Base-by-base conservation (phyloP, 345 rosid genomes). In the Erucastrum elatum region DNA sequence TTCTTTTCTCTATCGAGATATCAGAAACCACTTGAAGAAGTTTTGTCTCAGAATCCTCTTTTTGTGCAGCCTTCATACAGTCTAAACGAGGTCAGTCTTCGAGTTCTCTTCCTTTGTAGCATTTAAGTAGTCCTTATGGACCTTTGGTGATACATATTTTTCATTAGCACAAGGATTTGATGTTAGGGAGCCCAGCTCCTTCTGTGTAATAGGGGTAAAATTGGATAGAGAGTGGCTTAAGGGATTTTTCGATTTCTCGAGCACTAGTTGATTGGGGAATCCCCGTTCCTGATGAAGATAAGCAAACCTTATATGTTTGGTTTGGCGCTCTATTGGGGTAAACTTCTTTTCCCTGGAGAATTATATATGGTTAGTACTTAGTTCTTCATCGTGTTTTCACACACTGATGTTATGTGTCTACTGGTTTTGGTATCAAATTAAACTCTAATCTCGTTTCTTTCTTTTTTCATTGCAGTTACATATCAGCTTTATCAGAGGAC, bases 261-360 rank as follows among this genome's bases (percentile, higher is more conserved):
- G 96, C 97, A 81, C 83, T 92, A 58, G 98, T 94, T 60, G 97
- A 92, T 7, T 92, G 98, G 98, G 98, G 97, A 46, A 94, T 94
- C 80, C 97, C 92, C 39, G 95, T 92, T 75, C 97, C 98, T 79
- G 85, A 87, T 71, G 97, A 94, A 76, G 76, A 84, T 31, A 90
- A 85, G 71, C 98, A 94, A 82, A 94, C 98, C 6, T 90, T 90
- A 66, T 94, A 94, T 84, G 98, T 94, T 72, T 94, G 98, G 97
- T 94, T 94, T 86, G 98, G 92, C 71, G 98, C 98, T 75, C 86
- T 94, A 27, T 84, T 92, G 6, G 98, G 98, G 97, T 94, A 94
- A 51, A 9, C 75, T 69, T 77, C 66, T 34, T 66, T 79, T 21
- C 44, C 33, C 66, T 55, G 49, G n/a, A 10, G 49, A 41, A 3